These are phyloP conservation scores for Oryza longistaminata DNA, from an alignment of 176 grass and related monocot genomes.

Conservation along the genomic window DNA sequence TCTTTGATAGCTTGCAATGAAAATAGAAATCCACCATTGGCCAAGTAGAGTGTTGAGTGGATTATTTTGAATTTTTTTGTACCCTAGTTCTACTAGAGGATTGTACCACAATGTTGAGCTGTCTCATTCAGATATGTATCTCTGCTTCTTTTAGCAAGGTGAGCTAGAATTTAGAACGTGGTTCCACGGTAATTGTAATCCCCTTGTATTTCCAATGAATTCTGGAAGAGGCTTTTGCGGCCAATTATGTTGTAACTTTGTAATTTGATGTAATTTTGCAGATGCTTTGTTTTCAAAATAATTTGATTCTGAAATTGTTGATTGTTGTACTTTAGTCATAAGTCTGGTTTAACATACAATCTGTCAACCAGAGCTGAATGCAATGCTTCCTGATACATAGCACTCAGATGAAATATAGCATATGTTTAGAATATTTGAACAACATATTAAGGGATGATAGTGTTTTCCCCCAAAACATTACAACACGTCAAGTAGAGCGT, in stretches of 20 bases:
- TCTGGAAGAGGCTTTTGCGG: neutral
- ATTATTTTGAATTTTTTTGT: constrained; percentile 2
- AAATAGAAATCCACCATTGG: neutral
- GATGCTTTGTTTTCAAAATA: constrained; percentile 36
- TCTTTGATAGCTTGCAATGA: constrained; percentile 78
- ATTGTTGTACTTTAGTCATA: neutral
- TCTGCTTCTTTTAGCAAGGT: constrained; percentile 22
- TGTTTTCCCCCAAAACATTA: neutral
- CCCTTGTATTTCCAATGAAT: constrained; percentile 2
- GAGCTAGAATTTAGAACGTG: constrained; percentile 31
- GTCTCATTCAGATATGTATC: constrained; percentile 27
- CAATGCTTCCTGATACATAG: neutral
- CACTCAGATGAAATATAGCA: too few relatives aligned
- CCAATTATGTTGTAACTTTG: constrained; percentile 34
- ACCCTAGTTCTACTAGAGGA: constrained; percentile 28
- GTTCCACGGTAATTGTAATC: constrained; percentile 25
- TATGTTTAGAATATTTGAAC: too few relatives aligned
- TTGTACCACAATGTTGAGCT: constrained; percentile 36
- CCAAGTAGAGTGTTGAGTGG: constrained; percentile 2
- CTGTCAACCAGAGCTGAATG: neutral
- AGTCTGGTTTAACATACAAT: neutral
- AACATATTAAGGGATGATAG: neutral
- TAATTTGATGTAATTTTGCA: constrained; percentile 37
- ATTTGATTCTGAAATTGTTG: neutral
- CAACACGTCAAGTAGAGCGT: neutral